These are phyloP conservation scores for Calonectria naviculata DNA, from an alignment of 2,329 filamentous ascomycete species.

Conservation along the genomic window DNA sequence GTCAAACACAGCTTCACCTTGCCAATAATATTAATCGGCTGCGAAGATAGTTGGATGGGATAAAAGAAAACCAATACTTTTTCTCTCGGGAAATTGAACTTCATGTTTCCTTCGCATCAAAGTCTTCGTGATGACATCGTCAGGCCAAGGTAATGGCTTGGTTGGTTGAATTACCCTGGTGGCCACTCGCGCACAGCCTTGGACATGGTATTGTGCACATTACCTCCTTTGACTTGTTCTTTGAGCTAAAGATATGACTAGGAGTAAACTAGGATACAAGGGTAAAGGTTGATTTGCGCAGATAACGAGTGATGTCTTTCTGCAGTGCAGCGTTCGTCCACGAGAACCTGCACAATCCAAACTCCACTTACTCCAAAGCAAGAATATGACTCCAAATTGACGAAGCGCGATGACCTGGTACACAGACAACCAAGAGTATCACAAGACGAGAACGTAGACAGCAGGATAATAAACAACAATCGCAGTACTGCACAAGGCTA, in stretches of 20 bases:
- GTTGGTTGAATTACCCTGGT: too few species aligned
- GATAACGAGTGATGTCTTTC: too few species aligned
- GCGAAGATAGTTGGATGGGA: too few species aligned
- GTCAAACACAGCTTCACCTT: not conserved
- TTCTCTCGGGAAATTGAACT: too few species aligned
- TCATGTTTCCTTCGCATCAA: too few species aligned
- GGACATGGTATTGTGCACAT: not conserved
- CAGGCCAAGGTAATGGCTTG: too few species aligned
- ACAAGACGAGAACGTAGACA: not conserved
- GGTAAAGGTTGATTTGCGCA: not conserved
- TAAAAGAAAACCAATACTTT: too few species aligned
- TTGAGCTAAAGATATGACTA: not conserved
- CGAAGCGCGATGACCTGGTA: not conserved
- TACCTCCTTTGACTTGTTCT: not conserved
- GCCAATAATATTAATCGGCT: not conserved
- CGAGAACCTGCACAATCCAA: not conserved
- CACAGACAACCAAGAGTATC: not conserved
- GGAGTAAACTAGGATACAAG: not conserved
- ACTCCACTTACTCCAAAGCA: not conserved
- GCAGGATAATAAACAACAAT: slow-evolving; percentile 6
- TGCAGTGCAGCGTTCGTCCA: not conserved
- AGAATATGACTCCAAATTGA: not conserved
- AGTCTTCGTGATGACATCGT: too few species aligned
- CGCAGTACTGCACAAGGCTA: not conserved
- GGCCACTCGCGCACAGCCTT: too few species aligned